Evolutionary conservation across 2,329 filamentous ascomycete species (phyloP).

Genomic region (Exserohilum rostratum): DNA sequence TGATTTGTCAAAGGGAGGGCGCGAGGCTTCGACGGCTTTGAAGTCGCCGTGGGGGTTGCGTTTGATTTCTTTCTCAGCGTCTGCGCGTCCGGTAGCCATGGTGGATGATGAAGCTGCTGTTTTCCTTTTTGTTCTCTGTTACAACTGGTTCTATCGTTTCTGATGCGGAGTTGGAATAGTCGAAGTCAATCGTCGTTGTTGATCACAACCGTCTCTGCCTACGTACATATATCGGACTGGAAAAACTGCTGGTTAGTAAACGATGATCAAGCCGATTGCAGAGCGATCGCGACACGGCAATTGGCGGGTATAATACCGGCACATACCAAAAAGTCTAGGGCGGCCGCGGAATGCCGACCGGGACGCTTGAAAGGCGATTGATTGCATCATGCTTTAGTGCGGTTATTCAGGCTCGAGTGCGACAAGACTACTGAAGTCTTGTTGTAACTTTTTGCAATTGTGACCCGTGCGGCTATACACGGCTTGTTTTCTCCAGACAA

Average conservation of each 20-base stretch:
- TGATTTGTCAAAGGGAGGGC: conserved; percentile 64
- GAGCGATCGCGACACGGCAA: conserved; percentile 12
- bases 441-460: neutral
- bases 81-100: conserved; percentile 45
- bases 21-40: conserved; percentile 70
- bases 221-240: neutral
- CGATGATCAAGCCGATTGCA: conserved; percentile 8
- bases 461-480: conserved; percentile 12
- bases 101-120: neutral
- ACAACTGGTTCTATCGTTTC: neutral
- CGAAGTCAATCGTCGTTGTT: neutral
- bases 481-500: neutral
- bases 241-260: conserved; percentile 1
- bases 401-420: neutral
- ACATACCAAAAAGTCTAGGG: conserved; percentile 1
- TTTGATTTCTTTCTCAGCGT: conserved; percentile 56
- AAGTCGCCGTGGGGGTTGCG: conserved; percentile 78
- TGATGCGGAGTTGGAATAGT: neutral
- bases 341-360: conserved; percentile 13
- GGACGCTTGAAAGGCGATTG: neutral
- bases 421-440: neutral
- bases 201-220: neutral
- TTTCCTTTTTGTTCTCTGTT: neutral
- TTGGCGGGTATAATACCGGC: conserved; percentile 28
- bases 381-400: neutral